A percentile compares a stretch with the other conserved stretches of the same genome.
Evolutionary conservation across 2,329 filamentous ascomycete genomes (phyloP).

Genomic region (Sarocladiaceae sp.): DNA sequence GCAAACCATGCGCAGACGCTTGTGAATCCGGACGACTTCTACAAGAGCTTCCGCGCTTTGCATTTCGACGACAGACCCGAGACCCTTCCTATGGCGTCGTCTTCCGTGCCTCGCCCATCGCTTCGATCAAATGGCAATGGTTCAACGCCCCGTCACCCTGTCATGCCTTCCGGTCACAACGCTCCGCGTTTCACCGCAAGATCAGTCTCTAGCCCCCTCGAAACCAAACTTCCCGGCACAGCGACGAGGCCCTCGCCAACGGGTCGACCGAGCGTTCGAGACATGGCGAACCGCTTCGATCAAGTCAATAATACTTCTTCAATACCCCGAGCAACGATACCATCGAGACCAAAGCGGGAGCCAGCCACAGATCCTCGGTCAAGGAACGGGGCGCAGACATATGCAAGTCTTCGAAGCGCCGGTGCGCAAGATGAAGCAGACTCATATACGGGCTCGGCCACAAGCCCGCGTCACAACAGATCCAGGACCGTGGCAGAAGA

Average conservation of each 20-base stretch:
- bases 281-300: conserved; percentile 76
- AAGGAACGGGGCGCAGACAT: conserved; percentile 30
- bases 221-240: conserved; percentile 33
- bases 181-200: conserved; percentile 39
- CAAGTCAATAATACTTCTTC: conserved; percentile 42
- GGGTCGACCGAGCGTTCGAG: conserved; percentile 68
- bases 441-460: conserved; percentile 14
- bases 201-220: conserved; percentile 53
- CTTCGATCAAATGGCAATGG: conserved; percentile 48
- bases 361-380: conserved; percentile 25
- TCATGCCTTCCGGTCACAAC: conserved; percentile 33
- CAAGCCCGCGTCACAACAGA: conserved; percentile 36
- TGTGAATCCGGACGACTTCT: conserved; percentile 52
- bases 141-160: conserved; percentile 43
- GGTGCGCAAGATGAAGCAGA: conserved; percentile 15
- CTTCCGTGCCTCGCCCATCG: conserved; percentile 37
- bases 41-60: conserved; percentile 42
- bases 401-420: conserved; percentile 35
- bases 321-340: conserved; percentile 32
- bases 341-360: conserved; percentile 27
- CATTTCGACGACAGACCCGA: conserved; percentile 31
- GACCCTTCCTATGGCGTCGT: conserved; percentile 30
- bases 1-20: conserved; percentile 34
- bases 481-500: conserved; percentile 45
- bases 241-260: conserved; percentile 28